phyloP scores from a whole-genome alignment of 2,329 filamentous ascomycete species.

The Aspergillus hortae region DNA sequence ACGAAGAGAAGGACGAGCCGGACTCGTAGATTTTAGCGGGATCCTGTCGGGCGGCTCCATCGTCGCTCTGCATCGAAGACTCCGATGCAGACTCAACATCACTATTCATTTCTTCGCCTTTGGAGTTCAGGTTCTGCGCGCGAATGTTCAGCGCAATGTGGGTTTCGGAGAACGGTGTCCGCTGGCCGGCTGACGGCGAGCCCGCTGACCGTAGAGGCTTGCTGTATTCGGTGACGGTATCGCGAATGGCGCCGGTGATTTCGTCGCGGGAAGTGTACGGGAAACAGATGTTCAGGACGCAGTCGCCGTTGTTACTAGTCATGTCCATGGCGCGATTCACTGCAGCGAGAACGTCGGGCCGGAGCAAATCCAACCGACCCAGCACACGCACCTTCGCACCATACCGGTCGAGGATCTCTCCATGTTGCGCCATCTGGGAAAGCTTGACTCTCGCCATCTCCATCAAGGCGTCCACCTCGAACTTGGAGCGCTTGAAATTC shows the following conservation, averaged over 20 bases:
- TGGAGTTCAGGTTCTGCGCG: slow-evolving; percentile 51
- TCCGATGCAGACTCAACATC: slow-evolving; percentile 45
- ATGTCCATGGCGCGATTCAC: slow-evolving; percentile 82
- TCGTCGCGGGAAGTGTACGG: slow-evolving; percentile 95
- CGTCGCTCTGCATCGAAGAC: slow-evolving; percentile 42
- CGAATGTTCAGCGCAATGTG: slow-evolving; percentile 84
- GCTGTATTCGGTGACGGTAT: slow-evolving; percentile 83
- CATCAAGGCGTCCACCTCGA: slow-evolving; percentile 96
- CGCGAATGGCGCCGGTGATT: slow-evolving; percentile 83
- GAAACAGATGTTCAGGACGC: slow-evolving; percentile 89
- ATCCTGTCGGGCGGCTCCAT: slow-evolving; percentile 30
- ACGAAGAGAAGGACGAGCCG: slow-evolving; percentile 35
- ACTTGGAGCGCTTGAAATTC: slow-evolving; percentile 95
- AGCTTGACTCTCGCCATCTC: slow-evolving; percentile 96
- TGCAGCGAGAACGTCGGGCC: slow-evolving; percentile 81
- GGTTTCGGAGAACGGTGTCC: slow-evolving; percentile 78
- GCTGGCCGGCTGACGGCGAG: slow-evolving; percentile 29
- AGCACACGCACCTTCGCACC: slow-evolving; percentile 82
- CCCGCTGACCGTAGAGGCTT: slow-evolving; percentile 56
- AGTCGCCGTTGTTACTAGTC: slow-evolving; percentile 80
- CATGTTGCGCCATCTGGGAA: slow-evolving; percentile 85
- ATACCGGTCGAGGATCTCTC: slow-evolving; percentile 87
- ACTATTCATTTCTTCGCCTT: slow-evolving; percentile 40
- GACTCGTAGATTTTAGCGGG: slow-evolving; percentile 31
- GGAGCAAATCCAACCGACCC: slow-evolving; percentile 78